Percentiles rank a stretch among this genome's conserved stretches.
Evolutionary conservation across 1,139 yeast species (phyloP).

Genomic region (Protomyces lactucae-debilis): DNA sequence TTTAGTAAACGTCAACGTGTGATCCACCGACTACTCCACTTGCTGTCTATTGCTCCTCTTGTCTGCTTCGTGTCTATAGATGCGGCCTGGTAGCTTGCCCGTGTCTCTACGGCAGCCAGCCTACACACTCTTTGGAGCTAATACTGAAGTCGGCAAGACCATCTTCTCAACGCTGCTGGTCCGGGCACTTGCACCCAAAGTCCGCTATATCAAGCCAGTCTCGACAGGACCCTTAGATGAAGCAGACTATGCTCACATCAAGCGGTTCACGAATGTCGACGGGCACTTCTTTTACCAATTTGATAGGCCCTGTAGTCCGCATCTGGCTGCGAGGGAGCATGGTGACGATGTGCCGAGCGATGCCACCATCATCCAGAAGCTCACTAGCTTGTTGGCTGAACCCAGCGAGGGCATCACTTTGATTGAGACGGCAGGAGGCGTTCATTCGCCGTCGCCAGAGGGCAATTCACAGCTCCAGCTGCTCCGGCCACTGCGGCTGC

Average conservation of each 20-base stretch:
- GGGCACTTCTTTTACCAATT: constrained; percentile 34
- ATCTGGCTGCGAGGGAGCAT: constrained; percentile 33
- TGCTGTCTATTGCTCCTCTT: no score
- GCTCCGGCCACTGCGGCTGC: constrained; percentile 36
- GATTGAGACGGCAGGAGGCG: constrained; percentile 38
- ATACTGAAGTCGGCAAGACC: constrained; percentile 38
- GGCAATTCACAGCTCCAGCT: constrained; percentile 36
- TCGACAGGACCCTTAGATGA: constrained; percentile 36
- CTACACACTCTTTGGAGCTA: constrained; percentile 44
- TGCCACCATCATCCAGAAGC: constrained; percentile 5
- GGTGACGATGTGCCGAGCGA: constrained; percentile 18
- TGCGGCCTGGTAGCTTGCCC: constrained; percentile 3
- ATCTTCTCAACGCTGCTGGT: constrained; percentile 35
- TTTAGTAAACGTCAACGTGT: no score
- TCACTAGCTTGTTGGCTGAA: neutral
- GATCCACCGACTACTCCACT: no score
- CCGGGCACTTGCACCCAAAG: constrained; percentile 29
- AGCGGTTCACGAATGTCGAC: constrained; percentile 19
- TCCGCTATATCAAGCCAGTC: constrained; percentile 36
- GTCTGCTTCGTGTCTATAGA: neutral
- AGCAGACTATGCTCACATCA: constrained; percentile 33
- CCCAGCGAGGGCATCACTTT: constrained; percentile 29
- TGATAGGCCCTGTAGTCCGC: constrained; percentile 36
- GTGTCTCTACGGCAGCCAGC: constrained; percentile 15
- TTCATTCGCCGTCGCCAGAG: constrained; percentile 36